Evolutionary conservation across 1,284 basidiomycete genomes (phyloP).

Genomic region (Chondrostereum purpureum): DNA sequence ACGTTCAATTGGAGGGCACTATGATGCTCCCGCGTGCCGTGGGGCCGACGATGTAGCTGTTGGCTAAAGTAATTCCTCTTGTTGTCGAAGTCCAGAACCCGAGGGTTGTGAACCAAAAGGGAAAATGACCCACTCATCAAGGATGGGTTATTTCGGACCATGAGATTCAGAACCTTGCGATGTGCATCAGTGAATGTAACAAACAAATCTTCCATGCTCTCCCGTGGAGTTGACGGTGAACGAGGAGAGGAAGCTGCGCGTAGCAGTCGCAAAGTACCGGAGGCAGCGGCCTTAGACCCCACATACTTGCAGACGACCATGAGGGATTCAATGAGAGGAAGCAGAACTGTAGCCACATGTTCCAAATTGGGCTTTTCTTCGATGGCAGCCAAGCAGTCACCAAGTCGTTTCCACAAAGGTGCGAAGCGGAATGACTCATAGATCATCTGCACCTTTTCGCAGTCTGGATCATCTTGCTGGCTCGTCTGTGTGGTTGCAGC

Average conservation of each 20-base stretch:
- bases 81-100: conserved; percentile 99
- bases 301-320: conserved; percentile 99
- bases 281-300: conserved; percentile 47
- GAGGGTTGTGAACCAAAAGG: conserved; percentile 90
- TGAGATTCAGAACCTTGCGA: conserved; percentile 90
- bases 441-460: conserved; percentile 78
- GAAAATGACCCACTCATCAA: conserved; percentile 98
- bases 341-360: conserved; percentile 83
- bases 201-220: conserved; percentile 84
- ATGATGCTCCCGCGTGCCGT: conserved; percentile 69
- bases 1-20: conserved; percentile 88
- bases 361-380: conserved; percentile 77
- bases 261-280: conserved; percentile 37
- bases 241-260: conserved; percentile 59
- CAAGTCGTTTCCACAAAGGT: conserved; percentile 78
- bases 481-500: conserved; percentile 31
- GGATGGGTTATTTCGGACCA: conserved; percentile 97
- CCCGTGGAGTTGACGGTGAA: conserved; percentile 57
- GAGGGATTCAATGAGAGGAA: conserved; percentile 89
- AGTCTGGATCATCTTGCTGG: conserved; percentile 47
- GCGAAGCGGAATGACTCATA: conserved; percentile 87
- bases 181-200: conserved; percentile 93
- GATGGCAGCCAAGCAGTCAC: conserved; percentile 79
- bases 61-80: conserved; percentile 98
- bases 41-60: conserved; percentile 85